Evolutionary conservation across 78 protist species (phyloP).

Genomic region (Dictyostelium capitatum): DNA sequence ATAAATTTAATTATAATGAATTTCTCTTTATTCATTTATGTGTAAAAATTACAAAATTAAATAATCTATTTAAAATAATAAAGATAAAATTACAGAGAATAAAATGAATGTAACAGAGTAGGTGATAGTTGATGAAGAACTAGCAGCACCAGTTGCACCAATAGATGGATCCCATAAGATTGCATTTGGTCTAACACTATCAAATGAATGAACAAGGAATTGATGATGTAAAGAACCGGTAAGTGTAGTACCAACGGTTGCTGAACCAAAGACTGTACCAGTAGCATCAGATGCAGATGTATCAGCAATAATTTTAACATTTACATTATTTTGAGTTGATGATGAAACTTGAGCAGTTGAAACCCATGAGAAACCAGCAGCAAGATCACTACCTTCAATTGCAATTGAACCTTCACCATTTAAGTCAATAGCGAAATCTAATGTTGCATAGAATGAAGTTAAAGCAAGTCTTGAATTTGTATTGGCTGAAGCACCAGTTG

Average conservation of each 20-base stretch:
- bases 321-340: neutral
- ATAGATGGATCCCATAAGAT: slow-evolving; percentile 58
- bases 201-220: slow-evolving; percentile 44
- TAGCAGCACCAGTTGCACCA: slow-evolving; percentile 6
- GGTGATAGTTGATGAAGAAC: neutral
- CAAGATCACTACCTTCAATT: neutral
- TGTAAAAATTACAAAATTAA: too few species aligned
- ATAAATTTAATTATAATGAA: too few species aligned
- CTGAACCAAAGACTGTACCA: slow-evolving; percentile 1
- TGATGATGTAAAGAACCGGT: neutral
- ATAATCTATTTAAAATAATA: neutral
- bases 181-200: slow-evolving; percentile 28
- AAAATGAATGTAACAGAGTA: neutral
- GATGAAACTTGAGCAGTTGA: neutral
- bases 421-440: neutral
- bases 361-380: slow-evolving; percentile 23
- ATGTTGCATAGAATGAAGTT: slow-evolving; percentile 13
- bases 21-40: too few species aligned
- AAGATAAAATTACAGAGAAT: neutral
- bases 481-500: slow-evolving; percentile 68
- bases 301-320: neutral
- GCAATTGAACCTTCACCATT: neutral
- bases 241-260: neutral
- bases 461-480: slow-evolving; percentile 45
- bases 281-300: neutral